A percentile compares a stretch with the other conserved stretches of the same genome.
Evolutionary conservation across 1,284 basidiomycete species (phyloP).

Genomic region (Gymnopus androsaceus): DNA sequence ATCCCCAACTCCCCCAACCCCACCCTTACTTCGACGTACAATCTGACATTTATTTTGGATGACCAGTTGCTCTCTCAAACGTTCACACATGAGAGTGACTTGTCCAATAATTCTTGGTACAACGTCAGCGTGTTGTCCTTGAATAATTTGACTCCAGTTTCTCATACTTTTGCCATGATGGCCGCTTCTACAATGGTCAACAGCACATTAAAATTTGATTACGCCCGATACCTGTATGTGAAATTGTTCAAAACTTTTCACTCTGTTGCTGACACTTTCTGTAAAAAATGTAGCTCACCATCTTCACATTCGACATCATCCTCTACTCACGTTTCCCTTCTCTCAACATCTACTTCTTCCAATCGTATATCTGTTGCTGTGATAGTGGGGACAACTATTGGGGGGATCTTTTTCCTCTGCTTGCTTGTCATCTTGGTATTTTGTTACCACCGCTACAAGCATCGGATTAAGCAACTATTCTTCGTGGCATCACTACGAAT

Average conservation of each 20-base stretch:
- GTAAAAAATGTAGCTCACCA: neutral
- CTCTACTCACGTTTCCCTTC: too few relatives aligned
- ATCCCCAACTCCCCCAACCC: constrained; percentile 11
- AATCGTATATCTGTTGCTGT: neutral
- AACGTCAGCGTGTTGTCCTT: constrained; percentile 12
- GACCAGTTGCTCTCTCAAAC: neutral
- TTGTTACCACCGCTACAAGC: neutral
- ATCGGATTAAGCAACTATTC: too few relatives aligned
- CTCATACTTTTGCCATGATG: constrained; percentile 10
- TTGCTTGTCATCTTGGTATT: neutral
- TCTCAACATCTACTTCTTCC: neutral
- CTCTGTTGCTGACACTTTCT: neutral
- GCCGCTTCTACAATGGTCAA: neutral
- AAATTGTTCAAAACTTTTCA: neutral
- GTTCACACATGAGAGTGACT: constrained; percentile 4
- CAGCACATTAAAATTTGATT: constrained; percentile 14
- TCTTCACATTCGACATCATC: neutral
- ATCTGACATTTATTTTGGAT: constrained; percentile 12
- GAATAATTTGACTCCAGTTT: neutral
- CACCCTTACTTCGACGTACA: constrained; percentile 8
- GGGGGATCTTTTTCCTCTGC: neutral
- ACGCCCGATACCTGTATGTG: constrained; percentile 15
- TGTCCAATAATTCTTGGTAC: constrained; percentile 5
- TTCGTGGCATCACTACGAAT: too few relatives aligned
- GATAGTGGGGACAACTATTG: neutral